Evolutionary conservation across 208 protist species (phyloP).

Genomic region (Leishmania gerbilli): DNA sequence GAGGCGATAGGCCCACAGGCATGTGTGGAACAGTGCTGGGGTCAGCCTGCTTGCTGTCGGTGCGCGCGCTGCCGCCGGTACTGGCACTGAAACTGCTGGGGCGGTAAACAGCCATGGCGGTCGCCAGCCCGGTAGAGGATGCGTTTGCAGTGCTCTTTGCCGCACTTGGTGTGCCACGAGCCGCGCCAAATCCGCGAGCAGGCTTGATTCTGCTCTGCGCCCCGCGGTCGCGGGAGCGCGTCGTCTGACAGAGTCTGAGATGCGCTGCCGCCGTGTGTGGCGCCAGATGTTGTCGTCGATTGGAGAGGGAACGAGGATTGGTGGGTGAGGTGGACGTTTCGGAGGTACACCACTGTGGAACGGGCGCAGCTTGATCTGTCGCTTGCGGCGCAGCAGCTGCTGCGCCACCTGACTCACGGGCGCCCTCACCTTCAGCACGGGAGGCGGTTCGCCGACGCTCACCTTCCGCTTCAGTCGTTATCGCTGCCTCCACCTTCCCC

Average conservation of each 20-base stretch:
- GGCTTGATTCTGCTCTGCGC: background rate
- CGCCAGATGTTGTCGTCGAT: background rate
- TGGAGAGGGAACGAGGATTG: background rate
- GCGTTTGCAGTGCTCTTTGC: background rate
- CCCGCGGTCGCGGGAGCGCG: too few relatives aligned
- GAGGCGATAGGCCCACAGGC: background rate
- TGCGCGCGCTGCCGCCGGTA: background rate
- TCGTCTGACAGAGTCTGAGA: background rate
- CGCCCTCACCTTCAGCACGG: background rate
- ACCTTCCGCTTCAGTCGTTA: background rate
- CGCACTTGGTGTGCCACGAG: background rate
- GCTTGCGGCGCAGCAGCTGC: background rate
- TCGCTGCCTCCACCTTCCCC: background rate
- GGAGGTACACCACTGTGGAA: background rate
- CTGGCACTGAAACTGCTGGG: background rate
- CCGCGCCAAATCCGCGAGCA: background rate
- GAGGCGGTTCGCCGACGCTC: background rate
- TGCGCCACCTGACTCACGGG: background rate
- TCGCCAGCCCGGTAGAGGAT: background rate
- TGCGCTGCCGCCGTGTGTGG: background rate
- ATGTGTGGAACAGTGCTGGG: background rate
- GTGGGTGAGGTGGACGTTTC: background rate
- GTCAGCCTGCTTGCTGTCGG: background rate
- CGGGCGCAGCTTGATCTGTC: too few relatives aligned
- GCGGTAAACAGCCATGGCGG: constrained; percentile 2